Conservation (phyloP, 2,329 filamentous ascomycete genomes). For the Pyrenochaeta sp. region DNA sequence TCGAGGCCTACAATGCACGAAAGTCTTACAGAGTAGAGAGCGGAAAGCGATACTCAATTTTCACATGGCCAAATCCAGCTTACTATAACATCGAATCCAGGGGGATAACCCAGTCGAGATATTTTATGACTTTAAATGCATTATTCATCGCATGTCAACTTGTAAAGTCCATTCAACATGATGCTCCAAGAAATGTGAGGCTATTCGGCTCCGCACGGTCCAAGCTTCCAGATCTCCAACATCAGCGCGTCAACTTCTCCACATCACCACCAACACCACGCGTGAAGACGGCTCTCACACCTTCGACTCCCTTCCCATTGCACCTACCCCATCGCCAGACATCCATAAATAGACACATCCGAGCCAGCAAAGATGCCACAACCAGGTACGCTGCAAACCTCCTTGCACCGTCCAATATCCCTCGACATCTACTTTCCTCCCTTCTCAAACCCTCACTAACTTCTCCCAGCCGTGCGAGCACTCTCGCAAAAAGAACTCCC, state of each 20-base stretch:
- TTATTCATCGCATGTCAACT: too few relatives aligned
- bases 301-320: neutral
- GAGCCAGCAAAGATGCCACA: constrained; percentile 24
- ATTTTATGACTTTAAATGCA: too few relatives aligned
- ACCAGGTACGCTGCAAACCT: constrained; percentile 27
- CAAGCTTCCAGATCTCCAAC: constrained; percentile 14
- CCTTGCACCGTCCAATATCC: neutral
- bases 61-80: too few relatives aligned
- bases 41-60: too few relatives aligned
- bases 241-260: constrained; percentile 13
- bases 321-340: neutral
- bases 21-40: too few relatives aligned
- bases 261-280: constrained; percentile 9
- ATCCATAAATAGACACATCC: neutral
- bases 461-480: constrained; percentile 31
- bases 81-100: too few relatives aligned
- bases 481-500: constrained; percentile 62
- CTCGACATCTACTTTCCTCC: neutral
- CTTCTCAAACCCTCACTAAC: constrained; percentile 10
- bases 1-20: too few relatives aligned
- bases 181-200: constrained; percentile 9
- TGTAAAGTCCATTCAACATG: too few relatives aligned
- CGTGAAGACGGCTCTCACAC: neutral
- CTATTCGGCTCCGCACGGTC: constrained; percentile 22
- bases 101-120: too few relatives aligned